Evolutionary conservation across 202 grass and related monocot genomes (phyloP), one percentile per base, ranked within the genome.

Genomic region (Panicum hallii): DNA sequence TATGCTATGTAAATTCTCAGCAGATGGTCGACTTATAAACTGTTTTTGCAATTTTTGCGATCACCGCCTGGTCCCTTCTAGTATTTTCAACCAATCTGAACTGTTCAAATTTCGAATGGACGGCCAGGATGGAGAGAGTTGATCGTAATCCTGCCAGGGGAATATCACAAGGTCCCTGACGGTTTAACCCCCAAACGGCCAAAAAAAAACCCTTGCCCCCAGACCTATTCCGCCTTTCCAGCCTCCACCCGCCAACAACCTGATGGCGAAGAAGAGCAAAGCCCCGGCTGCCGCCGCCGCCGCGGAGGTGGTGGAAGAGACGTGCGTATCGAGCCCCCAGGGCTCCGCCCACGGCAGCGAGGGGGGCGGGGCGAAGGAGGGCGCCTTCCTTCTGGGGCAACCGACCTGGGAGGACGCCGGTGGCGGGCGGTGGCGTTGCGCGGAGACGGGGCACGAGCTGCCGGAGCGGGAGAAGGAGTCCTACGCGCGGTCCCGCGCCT

Each of bases 361-460:
- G 32, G 67, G 72, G 40, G 74, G 74, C n/a, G 87, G 58, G 60
- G 81, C 74, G 58, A 98, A 92, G 88, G 96, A 98, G 87, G 96
- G 96, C 54, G 79, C 64, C 78, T 98, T 92, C 75, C 77, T 98
- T 60, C 89, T 98, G 9, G 96, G 96, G 22, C 60, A 83, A 43
- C 96, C 91, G 20, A 95, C 88, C 22, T 99, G 94, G 93, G 71
- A 87, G 67, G 88, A 95, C 53, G 75, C 87, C 58, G 91, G 88
- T 6, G 77, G 68, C 45, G 91, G 90, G 26, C 79, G 96, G 62
- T 92, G 85, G 86, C 91, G 90, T 36, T 99, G 96, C 86, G 62
- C 73, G 45, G 93, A 96, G 88, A 95, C 90, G n/a, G 96, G 96
- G 15, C 96, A 99, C 67, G 93, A 99, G 81, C 73, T 99, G 82